phyloP scores from a whole-genome alignment of 345 rosid genomes.

The Melaleuca alternifolia region DNA sequence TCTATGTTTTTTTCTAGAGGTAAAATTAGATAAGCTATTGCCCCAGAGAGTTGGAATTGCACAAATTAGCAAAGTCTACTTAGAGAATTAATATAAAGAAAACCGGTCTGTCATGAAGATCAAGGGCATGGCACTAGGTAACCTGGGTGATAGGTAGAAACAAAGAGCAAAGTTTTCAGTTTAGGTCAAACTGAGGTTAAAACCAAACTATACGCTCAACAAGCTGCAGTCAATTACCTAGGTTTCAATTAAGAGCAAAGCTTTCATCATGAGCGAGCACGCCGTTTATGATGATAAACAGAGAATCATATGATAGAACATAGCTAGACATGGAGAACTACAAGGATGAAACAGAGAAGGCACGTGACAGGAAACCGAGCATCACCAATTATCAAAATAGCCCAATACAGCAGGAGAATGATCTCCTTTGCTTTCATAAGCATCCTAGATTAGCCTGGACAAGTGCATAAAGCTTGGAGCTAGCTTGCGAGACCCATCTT shows the following conservation, averaged over 20 bases:
- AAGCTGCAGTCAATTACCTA: neutral
- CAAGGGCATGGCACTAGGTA: neutral
- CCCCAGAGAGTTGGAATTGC: neutral
- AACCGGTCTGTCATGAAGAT: neutral
- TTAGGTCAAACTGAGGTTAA: neutral
- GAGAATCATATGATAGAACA: neutral
- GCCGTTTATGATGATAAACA: neutral
- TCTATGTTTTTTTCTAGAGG: neutral
- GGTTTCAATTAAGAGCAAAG: neutral
- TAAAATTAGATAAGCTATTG: neutral
- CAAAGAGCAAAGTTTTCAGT: neutral
- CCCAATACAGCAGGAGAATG: neutral
- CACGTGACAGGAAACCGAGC: neutral
- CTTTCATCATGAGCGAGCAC: neutral
- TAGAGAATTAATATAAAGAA: neutral
- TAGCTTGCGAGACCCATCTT: constrained; percentile 16
- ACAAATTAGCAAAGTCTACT: neutral
- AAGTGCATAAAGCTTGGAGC: neutral
- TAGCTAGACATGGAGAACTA: neutral
- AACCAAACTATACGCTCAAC: neutral
- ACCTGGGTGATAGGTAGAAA: neutral
- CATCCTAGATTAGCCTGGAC: neutral
- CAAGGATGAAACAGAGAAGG: neutral
- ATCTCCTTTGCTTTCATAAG: neutral
- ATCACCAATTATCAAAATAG: neutral